Conservation (phyloP, 306 rosid species). For the Gastrolobium bilobum region DNA sequence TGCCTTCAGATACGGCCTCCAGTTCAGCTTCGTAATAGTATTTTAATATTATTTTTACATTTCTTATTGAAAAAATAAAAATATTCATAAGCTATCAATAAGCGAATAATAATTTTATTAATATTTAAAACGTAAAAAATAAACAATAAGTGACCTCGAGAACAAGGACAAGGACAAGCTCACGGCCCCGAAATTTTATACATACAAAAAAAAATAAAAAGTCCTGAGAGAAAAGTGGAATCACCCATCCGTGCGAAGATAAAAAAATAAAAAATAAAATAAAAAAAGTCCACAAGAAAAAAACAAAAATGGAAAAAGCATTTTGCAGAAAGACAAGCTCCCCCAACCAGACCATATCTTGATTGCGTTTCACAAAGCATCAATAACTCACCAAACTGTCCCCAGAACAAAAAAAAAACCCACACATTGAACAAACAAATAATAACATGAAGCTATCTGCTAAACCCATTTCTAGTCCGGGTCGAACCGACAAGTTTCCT, state of each 20-base stretch:
- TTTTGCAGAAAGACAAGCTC: slow-evolving; percentile 37
- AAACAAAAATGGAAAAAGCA: slow-evolving; percentile 44
- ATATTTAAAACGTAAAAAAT: no score
- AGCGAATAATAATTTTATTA: no score
- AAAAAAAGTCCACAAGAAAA: slow-evolving; percentile 17
- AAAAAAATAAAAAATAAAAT: slow-evolving; percentile 53
- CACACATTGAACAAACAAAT: neutral
- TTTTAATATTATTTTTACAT: no score
- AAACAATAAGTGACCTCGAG: slow-evolving; percentile 23
- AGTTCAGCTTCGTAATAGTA: neutral
- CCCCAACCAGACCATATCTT: slow-evolving; percentile 26
- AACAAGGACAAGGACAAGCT: slow-evolving; percentile 26
- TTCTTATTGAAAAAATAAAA: no score
- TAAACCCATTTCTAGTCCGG: slow-evolving; percentile 86
- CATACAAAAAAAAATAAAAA: neutral
- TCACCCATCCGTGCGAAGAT: slow-evolving; percentile 76
- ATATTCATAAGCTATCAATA: no score
- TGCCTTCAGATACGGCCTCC: neutral
- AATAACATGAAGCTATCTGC: slow-evolving; percentile 68
- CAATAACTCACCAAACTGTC: slow-evolving; percentile 33
- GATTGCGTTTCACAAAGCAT: slow-evolving; percentile 16
- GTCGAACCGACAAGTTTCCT: slow-evolving; percentile 85
- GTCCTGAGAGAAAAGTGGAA: slow-evolving; percentile 48
- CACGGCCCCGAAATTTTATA: no score
- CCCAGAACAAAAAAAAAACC: neutral